Conservation (phyloP, 1,284 basidiomycete genomes). For the Schizophyllum commune region DNA sequence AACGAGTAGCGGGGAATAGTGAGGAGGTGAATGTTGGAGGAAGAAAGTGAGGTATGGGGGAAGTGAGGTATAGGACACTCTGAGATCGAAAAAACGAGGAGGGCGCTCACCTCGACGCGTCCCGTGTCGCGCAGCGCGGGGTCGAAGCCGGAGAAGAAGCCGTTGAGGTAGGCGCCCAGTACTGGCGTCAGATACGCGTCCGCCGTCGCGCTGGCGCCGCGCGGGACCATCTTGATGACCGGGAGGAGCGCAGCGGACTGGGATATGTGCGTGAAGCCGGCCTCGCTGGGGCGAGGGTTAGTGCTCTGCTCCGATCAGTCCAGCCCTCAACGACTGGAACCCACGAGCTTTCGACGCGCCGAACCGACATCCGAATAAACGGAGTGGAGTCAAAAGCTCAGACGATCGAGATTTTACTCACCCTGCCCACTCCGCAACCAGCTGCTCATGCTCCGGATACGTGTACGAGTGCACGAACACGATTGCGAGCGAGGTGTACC, state of each 20-base stretch:
- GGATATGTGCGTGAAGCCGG: slow-evolving; percentile 87
- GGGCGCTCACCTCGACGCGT: neutral
- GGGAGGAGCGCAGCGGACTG: slow-evolving; percentile 84
- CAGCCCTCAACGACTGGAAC: no score
- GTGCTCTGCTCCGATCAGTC: no score
- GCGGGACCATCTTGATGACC: slow-evolving; percentile 94
- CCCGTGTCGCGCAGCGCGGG: slow-evolving; percentile 15
- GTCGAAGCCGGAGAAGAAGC: slow-evolving; percentile 89
- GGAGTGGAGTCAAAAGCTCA: no score
- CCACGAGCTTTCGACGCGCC: no score
- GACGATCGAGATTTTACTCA: no score
- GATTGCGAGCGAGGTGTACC: slow-evolving; percentile 81
- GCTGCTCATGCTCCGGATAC: slow-evolving; percentile 73
- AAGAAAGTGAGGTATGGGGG: no score
- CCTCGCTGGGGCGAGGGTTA: slow-evolving; percentile 49
- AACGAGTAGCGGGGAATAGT: no score
- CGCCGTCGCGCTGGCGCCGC: slow-evolving; percentile 88
- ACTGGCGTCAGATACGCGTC: slow-evolving; percentile 92
- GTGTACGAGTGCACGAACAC: slow-evolving; percentile 92
- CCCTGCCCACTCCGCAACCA: slow-evolving; percentile 42
- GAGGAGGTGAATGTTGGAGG: no score
- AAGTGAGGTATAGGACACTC: no score
- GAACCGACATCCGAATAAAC: no score
- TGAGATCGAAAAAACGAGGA: no score
- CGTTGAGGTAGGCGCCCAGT: slow-evolving; percentile 62